These are phyloP conservation scores for Trichoderma brevicompactum DNA, from an alignment of 2,329 filamentous ascomycete species.

Conservation along the genomic window DNA sequence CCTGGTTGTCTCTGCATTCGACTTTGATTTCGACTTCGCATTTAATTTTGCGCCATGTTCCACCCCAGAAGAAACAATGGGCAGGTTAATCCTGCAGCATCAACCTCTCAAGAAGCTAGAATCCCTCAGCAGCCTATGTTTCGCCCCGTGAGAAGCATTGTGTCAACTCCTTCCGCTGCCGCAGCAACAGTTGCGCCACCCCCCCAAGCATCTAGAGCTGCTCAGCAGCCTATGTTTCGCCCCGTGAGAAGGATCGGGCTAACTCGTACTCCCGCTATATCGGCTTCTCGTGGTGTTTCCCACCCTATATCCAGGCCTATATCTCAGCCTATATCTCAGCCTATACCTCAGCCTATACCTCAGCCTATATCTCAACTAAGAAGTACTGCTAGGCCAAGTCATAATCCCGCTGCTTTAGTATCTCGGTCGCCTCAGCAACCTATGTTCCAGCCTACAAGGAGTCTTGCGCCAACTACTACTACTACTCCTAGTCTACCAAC, in stretches of 20 bases:
- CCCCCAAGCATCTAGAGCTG: not conserved
- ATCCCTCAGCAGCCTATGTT: not conserved
- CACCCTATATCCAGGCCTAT: not conserved
- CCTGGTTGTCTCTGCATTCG: no score
- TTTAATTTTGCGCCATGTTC: not conserved
- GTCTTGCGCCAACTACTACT: not conserved
- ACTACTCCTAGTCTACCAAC: constrained; percentile 21
- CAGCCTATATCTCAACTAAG: not conserved
- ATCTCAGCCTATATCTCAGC: not conserved
- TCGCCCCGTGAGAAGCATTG: not conserved
- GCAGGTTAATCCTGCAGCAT: not conserved
- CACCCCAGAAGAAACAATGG: not conserved
- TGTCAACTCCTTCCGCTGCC: not conserved
- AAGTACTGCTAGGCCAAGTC: not conserved
- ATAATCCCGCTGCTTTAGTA: not conserved
- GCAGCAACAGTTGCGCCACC: not conserved
- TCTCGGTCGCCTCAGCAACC: not conserved
- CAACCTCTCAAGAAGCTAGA: not conserved
- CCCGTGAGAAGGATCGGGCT: not conserved
- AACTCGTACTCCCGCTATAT: not conserved
- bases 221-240: not conserved
- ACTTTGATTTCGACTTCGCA: no score
- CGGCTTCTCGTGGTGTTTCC: not conserved
- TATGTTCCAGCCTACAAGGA: not conserved
- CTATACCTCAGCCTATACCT: not conserved